These are phyloP conservation scores for Fusarium tanahbumbuense DNA, from an alignment of 2,329 filamentous ascomycete genomes.

Conservation along the genomic window DNA sequence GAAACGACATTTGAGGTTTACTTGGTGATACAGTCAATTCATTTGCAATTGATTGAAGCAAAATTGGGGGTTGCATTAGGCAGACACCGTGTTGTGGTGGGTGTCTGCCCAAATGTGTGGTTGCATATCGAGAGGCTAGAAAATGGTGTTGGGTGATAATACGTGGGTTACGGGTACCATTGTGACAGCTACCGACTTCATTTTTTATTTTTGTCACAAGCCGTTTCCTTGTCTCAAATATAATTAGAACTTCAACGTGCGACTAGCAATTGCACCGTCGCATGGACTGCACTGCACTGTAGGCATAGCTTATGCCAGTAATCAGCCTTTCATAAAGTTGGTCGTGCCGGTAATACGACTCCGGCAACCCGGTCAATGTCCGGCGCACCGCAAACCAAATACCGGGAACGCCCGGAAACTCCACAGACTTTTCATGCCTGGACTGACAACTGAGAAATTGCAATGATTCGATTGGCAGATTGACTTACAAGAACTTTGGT, in stretches of 20 bases:
- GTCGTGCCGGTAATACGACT: background rate
- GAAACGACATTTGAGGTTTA: background rate
- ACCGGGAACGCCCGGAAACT: constrained; percentile 3
- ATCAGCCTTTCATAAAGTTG: background rate
- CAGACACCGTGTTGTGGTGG: background rate
- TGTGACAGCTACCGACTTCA: too few species aligned
- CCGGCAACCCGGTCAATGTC: background rate
- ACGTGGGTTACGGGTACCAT: too few species aligned
- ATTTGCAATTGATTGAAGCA: background rate
- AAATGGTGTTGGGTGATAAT: too few species aligned
- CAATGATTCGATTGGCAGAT: background rate
- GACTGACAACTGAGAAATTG: background rate
- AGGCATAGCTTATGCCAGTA: background rate
- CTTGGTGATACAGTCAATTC: too few species aligned
- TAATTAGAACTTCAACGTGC: too few species aligned
- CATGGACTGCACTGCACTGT: background rate
- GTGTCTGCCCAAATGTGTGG: background rate
- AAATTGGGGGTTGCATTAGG: too few species aligned
- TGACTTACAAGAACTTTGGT: fast-evolving
- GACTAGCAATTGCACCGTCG: too few species aligned
- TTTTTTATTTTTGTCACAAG: too few species aligned
- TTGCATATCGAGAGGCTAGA: too few species aligned
- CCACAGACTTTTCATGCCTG: background rate
- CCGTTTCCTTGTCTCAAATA: too few species aligned
- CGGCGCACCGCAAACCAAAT: background rate